Percentiles rank a stretch among this genome's conserved stretches.
These are phyloP conservation scores for Brassica carinata DNA, from an alignment of 345 rosid species.

Conservation along the genomic window DNA sequence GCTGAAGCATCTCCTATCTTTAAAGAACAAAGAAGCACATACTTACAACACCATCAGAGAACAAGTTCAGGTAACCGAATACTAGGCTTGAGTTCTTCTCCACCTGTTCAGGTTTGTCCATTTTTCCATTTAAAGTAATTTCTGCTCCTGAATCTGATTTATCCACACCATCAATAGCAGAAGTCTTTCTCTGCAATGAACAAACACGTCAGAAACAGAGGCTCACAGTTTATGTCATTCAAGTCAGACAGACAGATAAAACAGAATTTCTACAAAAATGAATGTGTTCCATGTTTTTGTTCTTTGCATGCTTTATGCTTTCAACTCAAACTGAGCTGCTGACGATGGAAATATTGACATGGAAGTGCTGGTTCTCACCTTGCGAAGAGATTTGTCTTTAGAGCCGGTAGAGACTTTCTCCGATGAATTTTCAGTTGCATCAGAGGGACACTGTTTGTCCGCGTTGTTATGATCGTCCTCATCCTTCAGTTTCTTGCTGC, in stretches of 20 bases:
- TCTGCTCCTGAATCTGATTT: conserved; percentile 44
- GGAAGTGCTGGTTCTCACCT: conserved; percentile 51
- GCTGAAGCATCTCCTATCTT: conserved; percentile 15
- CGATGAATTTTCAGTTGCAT: conserved; percentile 39
- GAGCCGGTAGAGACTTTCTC: conserved; percentile 45
- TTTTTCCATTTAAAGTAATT: conserved; percentile 34
- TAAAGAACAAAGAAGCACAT: conserved; percentile 30
- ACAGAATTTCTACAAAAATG: neutral
- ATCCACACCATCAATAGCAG: conserved; percentile 42
- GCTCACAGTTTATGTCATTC: too few relatives aligned
- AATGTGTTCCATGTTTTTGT: too few relatives aligned
- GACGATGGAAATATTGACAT: neutral
- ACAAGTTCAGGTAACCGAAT: conserved; percentile 95
- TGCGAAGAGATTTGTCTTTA: conserved; percentile 60
- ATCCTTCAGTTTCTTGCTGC: conserved; percentile 56
- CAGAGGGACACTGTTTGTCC: neutral
- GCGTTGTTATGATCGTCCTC: conserved; percentile 42
- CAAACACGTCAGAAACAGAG: neutral
- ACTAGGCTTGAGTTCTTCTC: conserved; percentile 68
- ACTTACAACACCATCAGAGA: conserved; percentile 99
- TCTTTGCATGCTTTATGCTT: too few relatives aligned
- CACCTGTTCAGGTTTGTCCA: conserved; percentile 45
- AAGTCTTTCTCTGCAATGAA: conserved; percentile 65
- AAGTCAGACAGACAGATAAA: too few relatives aligned
- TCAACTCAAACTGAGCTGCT: neutral